Conservation (phyloP, 1,139 yeast species). For the Geotrichum histeridarum region DNA sequence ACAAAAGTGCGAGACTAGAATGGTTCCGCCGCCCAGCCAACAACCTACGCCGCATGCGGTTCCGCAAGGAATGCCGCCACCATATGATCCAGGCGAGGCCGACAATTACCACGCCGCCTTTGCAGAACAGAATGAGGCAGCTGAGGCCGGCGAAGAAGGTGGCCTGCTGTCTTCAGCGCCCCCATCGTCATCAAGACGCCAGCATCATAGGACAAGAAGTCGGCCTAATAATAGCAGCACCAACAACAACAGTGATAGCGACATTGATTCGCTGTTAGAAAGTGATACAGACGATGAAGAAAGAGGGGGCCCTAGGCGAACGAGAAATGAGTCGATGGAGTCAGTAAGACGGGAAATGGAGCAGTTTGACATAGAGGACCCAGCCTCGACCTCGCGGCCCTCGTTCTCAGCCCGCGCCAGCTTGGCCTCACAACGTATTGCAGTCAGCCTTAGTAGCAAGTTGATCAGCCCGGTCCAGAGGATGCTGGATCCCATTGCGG, state of each 20-base stretch:
- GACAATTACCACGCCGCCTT: not conserved
- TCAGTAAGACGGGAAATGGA: conserved; percentile 33
- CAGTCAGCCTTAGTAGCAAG: conserved; percentile 40
- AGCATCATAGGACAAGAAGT: no score
- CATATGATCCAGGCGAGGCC: not conserved
- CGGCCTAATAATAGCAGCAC: not conserved
- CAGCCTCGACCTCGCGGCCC: conserved; percentile 20
- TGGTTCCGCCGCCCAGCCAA: not conserved
- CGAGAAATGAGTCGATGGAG: not conserved
- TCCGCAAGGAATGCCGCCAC: conserved; percentile 10
- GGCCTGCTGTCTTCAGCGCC: not conserved
- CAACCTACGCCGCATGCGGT: not conserved
- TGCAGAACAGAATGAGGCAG: not conserved
- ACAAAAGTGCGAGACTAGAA: not conserved
- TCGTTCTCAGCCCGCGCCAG: conserved; percentile 27
- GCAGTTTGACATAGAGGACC: conserved; percentile 44
- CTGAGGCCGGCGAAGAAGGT: not conserved
- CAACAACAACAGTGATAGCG: not conserved
- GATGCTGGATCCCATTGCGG: conserved; percentile 63
- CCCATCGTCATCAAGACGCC: not conserved
- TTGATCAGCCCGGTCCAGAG: conserved; percentile 50
- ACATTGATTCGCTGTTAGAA: conserved; percentile 10
- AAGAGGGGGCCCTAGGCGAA: not conserved
- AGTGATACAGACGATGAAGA: conserved; percentile 17
- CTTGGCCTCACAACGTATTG: conserved; percentile 28